Base-by-base conservation (phyloP, 305 asterid species). In the Fraxinus greggii region DNA sequence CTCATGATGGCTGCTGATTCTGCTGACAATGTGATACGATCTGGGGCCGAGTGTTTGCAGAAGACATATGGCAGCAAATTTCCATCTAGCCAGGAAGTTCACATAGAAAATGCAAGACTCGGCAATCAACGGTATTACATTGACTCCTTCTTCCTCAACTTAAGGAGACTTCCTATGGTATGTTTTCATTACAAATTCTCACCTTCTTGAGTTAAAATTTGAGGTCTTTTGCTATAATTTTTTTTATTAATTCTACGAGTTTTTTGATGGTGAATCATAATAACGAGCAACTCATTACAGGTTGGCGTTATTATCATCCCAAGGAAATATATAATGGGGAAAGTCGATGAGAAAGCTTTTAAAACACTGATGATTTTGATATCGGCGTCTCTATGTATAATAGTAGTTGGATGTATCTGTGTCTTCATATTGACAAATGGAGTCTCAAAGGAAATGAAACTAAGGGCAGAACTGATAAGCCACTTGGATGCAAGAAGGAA, bases 101-200 rank as follows among this genome's bases (percentile, higher is more conserved):
- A 95, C 81, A 89, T 93, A 65, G 95, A 91, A 88, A 90, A 92
- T 80, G 98, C 92, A 29, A 89, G 84, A 88, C 90, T 95, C 78
- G 97, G 93, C 51, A 77, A 83, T 33, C 86, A 86, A 77, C 90
- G 88, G 8, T 93, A 95, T 61, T 92, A 95, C 72, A 92, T 95
- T 6, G 98, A 95, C 70, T 95, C 98, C 0, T 95, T 95, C 85
- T 95, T 90, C 90, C 89, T 95, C 83, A 93, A 95, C 89, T 89
- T 95, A 73, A 91, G 79, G 88, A 93, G 98, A 84, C 98, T 95
- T 82, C 98, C 98, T 24, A 95, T 95, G 98, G 98, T 93, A 81
- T 86, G 85, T 75, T 51, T 23, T 72, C n/a, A 35, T 42, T 13
- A 31, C 9, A 69, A 69, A 29, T 28, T 29, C 21, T 13, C 23